Evolutionary conservation across 169 alveolate species (phyloP).

Genomic region (Plasmodium ovale): DNA sequence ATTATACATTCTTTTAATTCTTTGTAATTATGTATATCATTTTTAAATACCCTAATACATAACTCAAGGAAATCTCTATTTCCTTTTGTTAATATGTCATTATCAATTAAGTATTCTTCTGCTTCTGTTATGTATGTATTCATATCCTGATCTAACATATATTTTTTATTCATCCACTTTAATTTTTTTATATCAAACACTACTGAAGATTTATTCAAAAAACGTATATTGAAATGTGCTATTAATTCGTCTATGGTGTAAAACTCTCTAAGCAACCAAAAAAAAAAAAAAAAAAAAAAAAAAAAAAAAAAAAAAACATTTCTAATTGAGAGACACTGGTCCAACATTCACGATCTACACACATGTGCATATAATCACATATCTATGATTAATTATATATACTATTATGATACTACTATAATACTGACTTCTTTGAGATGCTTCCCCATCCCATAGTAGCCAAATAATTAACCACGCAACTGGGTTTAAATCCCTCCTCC

Average conservation of each 20-base stretch:
- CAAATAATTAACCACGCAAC: slow-evolving; percentile 61
- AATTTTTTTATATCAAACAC: slow-evolving; percentile 66
- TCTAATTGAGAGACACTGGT: too few species aligned
- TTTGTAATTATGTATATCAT: slow-evolving; percentile 54
- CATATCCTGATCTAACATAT: slow-evolving; percentile 40
- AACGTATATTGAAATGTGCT: slow-evolving; percentile 20
- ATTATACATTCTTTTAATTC: slow-evolving; percentile 32
- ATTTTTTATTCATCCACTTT: slow-evolving; percentile 72
- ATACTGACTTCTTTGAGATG: slow-evolving; percentile 39
- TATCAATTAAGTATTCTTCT: slow-evolving; percentile 23
- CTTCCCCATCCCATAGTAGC: slow-evolving; percentile 72
- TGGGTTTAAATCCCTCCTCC: slow-evolving; percentile 65
- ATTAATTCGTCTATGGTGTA: slow-evolving; percentile 61
- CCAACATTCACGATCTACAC: background rate
- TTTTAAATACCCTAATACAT: slow-evolving; percentile 48
- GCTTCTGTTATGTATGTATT: slow-evolving; percentile 39
- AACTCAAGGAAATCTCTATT: slow-evolving; percentile 34
- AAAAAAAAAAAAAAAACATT: too few species aligned
- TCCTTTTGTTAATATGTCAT: slow-evolving; percentile 11
- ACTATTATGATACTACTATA: background rate
- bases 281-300: background rate
- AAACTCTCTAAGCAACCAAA: slow-evolving; percentile 30
- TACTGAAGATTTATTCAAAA: slow-evolving; percentile 50
- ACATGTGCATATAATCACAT: background rate
- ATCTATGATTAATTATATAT: background rate